Evolutionary conservation across 148 eudicot species (phyloP), one percentile per base, ranked within the genome.

Genomic region (Rhododendron ferrugineum): DNA sequence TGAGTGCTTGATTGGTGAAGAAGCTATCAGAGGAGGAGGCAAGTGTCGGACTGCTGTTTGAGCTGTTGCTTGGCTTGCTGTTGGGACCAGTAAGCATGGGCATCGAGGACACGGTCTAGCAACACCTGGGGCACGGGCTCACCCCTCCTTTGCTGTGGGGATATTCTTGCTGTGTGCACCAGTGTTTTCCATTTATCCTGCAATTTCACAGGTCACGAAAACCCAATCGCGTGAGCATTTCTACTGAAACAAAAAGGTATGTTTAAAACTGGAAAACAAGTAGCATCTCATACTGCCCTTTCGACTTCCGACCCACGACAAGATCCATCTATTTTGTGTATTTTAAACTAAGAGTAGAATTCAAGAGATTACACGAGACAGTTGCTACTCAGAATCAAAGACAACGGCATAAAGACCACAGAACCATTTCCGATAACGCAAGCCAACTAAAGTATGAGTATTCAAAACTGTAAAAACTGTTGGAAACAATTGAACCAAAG

Each of bases 151-250:
- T 96, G 99, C 81, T 96, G 98, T 10, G 98, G 98, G 58, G 98
- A 91, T 80, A 96, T 96, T 90, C 92, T 90, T 86, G 98, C 96
- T 14, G 98, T 96, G 91, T 96, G 99, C 81, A 96, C 99, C 92
- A 96, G 88, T 16, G 98, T 96, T 87, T 96, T 96, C 98, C 98
- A 96, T 86, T 96, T 96, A 85, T 96, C 98, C 98, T 94, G 91
- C 79, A 15, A 66, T 44, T 26, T 49, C 50, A 56, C 15, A 58
- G 36, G 54, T 34, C 84, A 66, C 14, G 4, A 44, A 64, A 42
- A 28, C 42, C 11, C 34, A 14, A 54, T 68, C 78, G 75, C 66
- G 22, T 46, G 78, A 82, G 81, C 23, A 22, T 62, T 22, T 40
- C 9, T 68, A 56, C 52, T 52, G 28, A 85, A 81, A 80, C 77